Base-by-base conservation (phyloP, 106 monocot species). In the Acorus calamus region DNA sequence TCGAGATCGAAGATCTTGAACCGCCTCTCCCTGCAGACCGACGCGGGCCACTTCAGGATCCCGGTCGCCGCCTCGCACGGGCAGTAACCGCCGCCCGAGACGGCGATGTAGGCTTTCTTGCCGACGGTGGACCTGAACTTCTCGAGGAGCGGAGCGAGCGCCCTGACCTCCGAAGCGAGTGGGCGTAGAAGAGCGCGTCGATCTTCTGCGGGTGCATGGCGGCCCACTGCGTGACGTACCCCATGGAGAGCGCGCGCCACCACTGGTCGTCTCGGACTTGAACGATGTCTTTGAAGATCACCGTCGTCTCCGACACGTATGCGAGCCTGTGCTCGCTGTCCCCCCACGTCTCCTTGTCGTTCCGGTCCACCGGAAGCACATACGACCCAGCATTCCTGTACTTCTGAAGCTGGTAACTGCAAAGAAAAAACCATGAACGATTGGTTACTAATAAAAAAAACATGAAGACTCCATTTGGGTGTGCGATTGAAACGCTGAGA, bases 241-340 rank as follows among this genome's bases (percentile, higher is more conserved):
- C 96, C 0, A 77, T 73, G 41, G 90, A 79, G 11, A 96, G 74
- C 13, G 96, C 87, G 44, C 72, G 82, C 96, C 96, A 96, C 96
- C 96, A 96, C 65, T 96, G 96, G 50, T 96, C 87, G 43, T 96
- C 96, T 49, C 96, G 67, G 6, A 96, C 91, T 60, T 91, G 91
- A 5, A 96, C 82, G 12, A 85, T 62, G 57, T 91, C 96, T 55
- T 96, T 96, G 80, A 91, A 96, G 53, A 96, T 96, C 12, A 96
- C 96, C 0, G 96, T 96, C 13, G 96, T 96, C 63, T 96, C 96
- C 7, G 96, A 82, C 4, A 96, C 87, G 56, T 96, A 90, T n/a
- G 94, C 94, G 53, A 96, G 90, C 45, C 94, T 73, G 70, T 96
- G 96, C 82, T 96, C 96, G 41, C 96, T 96, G 67, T 96, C 96